A percentile compares a stretch with the other conserved stretches of the same genome.
Conservation (phyloP, 129 eudicot genomes). For the Escallonia rubra region DNA sequence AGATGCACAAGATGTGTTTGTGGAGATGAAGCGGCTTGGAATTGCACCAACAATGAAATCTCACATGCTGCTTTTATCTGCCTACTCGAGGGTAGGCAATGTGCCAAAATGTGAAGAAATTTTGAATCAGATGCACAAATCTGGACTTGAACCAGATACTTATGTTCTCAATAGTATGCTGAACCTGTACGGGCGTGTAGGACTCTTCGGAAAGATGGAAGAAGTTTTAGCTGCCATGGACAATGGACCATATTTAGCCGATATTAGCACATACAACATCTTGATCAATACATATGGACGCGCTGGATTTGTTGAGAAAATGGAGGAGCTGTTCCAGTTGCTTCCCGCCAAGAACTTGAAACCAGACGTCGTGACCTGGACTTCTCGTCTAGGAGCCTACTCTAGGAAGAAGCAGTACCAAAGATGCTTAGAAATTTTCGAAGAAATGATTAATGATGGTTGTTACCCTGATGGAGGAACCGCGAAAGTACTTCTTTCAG, state of each 20-base stretch:
- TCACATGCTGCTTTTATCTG: conserved; percentile 78
- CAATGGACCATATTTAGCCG: conserved; percentile 40
- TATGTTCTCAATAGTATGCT: conserved; percentile 74
- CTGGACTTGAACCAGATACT: conserved; percentile 71
- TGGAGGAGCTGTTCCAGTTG: conserved; percentile 63
- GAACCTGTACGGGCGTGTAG: conserved; percentile 66
- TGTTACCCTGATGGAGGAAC: conserved; percentile 96
- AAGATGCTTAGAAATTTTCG: conserved; percentile 67
- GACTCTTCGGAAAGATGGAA: conserved; percentile 86
- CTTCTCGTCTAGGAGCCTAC: conserved; percentile 84
- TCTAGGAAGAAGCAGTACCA: conserved; percentile 75
- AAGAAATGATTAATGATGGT: conserved; percentile 77
- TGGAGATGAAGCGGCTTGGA: conserved; percentile 72
- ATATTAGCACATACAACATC: conserved; percentile 87
- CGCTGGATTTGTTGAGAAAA: conserved; percentile 68
- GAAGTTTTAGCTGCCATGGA: conserved; percentile 72
- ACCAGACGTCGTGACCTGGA: conserved; percentile 81
- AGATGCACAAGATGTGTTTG: conserved; percentile 81
- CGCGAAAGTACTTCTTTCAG: conserved; percentile 70
- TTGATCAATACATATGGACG: conserved; percentile 78
- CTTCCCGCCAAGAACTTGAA: conserved; percentile 46
- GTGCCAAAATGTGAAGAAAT: conserved; percentile 68
- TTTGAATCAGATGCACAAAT: conserved; percentile 65
- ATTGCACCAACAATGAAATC: conserved; percentile 90
- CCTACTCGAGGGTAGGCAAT: conserved; percentile 62